phyloP scores from a whole-genome alignment of 1,284 basidiomycete genomes.

The Pascua guehoae region DNA sequence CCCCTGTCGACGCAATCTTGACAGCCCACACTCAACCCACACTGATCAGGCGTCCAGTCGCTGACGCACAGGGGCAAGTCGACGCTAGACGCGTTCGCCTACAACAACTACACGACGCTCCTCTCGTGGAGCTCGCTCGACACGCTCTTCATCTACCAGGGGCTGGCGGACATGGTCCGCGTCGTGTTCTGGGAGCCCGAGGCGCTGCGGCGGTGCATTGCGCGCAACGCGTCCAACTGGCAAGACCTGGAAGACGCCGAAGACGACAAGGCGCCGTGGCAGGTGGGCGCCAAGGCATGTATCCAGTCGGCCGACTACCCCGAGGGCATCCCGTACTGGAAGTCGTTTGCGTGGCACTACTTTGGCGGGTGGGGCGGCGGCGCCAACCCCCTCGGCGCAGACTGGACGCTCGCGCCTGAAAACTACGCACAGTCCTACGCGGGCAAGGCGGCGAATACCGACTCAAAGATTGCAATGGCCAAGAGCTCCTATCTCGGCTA shows the following conservation, averaged over 20 bases:
- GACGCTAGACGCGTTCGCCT: conserved; percentile 22
- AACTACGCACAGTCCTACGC: conserved; percentile 9
- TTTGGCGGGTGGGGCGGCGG: conserved; percentile 12
- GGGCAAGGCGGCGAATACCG: background rate
- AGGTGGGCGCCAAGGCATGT: conserved; percentile 20
- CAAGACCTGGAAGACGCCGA: background rate
- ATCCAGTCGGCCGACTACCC: conserved; percentile 19
- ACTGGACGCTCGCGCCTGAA: conserved; percentile 30
- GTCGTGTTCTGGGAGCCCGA: conserved; percentile 27
- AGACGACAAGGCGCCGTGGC: conserved; percentile 8
- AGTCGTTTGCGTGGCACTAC: conserved; percentile 30
- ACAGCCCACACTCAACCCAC: background rate
- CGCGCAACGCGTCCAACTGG: conserved; percentile 17
- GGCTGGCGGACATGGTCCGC: conserved; percentile 24
- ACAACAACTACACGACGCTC: conserved; percentile 31
- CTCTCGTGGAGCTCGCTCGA: conserved; percentile 26
- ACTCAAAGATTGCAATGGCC: background rate
- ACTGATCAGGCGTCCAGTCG: too few species aligned
- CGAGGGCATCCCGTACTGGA: conserved; percentile 29
- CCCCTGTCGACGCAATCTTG: too few species aligned
- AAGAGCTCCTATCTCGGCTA: conserved; percentile 31
- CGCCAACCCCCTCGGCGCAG: conserved; percentile 26
- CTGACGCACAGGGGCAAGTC: conserved; percentile 26
- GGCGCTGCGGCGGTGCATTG: conserved; percentile 17
- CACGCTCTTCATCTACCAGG: conserved; percentile 34